Evolutionary conservation across 495 filamentous ascomycete species (phyloP).

Genomic region (Talaromyces proteolyticus): DNA sequence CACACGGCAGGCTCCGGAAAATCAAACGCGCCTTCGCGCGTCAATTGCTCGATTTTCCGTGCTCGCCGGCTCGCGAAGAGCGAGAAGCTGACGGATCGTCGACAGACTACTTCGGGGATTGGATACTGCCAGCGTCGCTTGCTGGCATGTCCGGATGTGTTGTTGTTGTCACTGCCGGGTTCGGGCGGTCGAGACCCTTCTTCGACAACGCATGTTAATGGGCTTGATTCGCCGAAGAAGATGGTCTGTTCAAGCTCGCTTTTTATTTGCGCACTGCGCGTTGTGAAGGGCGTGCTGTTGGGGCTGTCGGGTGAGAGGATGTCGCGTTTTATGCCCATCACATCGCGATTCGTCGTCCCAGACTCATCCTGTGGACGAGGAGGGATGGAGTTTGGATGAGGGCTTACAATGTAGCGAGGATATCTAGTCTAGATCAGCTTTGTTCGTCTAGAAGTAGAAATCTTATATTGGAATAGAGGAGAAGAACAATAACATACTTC

Average conservation of each 20-base stretch:
- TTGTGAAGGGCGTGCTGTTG: conserved; percentile 13
- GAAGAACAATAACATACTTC: conserved; percentile 23
- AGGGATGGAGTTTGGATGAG: neutral
- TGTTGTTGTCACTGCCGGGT: conserved; percentile 17
- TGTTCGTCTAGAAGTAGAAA: too few relatives aligned
- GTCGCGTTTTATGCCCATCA: conserved; percentile 1
- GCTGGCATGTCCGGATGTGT: conserved; percentile 10
- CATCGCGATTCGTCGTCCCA: neutral
- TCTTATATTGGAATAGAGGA: conserved; percentile 6
- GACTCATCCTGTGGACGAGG: conserved; percentile 12
- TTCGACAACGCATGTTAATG: conserved; percentile 33
- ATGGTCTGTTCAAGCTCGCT: conserved; percentile 20
- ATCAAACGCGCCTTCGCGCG: conserved; percentile 27
- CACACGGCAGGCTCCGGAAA: conserved; percentile 27
- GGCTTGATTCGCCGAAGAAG: conserved; percentile 37
- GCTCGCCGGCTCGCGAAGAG: conserved; percentile 5
- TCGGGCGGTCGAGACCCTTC: conserved; percentile 24
- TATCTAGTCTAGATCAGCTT: too few relatives aligned
- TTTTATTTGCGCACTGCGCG: neutral
- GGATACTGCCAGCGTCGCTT: conserved; percentile 29
- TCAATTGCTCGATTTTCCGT: conserved; percentile 16
- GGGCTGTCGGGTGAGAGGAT: conserved; percentile 2
- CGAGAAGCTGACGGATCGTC: conserved; percentile 3
- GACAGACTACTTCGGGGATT: conserved; percentile 17
- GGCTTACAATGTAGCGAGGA: conserved; percentile 12